phyloP scores from a whole-genome alignment of 202 grass and related monocot species.

The Zizania palustris region DNA sequence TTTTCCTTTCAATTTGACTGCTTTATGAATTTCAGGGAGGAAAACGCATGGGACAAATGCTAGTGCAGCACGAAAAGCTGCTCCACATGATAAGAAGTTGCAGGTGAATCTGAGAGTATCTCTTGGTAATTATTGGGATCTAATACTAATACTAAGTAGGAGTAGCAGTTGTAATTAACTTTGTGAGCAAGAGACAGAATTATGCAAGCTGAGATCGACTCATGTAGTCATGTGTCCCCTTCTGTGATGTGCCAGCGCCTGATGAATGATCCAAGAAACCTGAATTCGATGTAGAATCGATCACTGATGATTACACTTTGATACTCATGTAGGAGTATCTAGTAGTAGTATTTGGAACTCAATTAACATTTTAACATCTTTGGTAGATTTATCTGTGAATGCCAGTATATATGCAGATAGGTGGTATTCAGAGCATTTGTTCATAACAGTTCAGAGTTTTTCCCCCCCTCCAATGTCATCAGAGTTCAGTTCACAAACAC shows the following conservation, averaged over 20 bases:
- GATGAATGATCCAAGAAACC: not conserved
- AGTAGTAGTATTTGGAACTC: not conserved
- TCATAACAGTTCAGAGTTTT: not conserved
- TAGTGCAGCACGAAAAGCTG: not conserved
- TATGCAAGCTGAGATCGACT: not conserved
- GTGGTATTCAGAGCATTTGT: no score
- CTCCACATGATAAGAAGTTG: slow-evolving; percentile 6
- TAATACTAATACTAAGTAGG: not conserved
- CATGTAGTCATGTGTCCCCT: not conserved
- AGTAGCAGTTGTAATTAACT: not conserved
- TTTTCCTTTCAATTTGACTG: slow-evolving; percentile 14
- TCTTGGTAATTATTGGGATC: not conserved
- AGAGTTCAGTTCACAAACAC: not conserved
- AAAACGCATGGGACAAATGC: not conserved
- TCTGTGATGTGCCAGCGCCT: not conserved
- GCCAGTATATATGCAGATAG: no score
- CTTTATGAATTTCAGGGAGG: slow-evolving; percentile 2
- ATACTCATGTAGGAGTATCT: not conserved
- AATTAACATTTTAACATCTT: not conserved
- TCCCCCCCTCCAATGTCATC: not conserved
- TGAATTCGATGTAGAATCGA: not conserved
- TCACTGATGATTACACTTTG: not conserved
- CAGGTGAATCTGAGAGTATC: slow-evolving; percentile 7
- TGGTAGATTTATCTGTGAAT: not conserved
- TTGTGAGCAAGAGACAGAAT: slow-evolving; percentile 12